Conservation (phyloP, 345 rosid species). For the Populus ilicifolia region DNA sequence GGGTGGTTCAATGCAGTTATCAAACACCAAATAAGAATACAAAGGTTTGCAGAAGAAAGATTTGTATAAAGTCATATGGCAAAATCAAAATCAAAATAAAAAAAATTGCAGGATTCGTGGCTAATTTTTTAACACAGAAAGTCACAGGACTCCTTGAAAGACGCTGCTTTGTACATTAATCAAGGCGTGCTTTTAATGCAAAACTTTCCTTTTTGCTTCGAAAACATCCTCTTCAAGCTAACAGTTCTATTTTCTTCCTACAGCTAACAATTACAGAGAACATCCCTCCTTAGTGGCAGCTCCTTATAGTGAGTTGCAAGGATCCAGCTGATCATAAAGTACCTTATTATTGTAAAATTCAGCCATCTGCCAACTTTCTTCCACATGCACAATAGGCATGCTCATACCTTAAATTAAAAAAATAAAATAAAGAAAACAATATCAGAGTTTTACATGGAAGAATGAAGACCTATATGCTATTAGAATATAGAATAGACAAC, state of each 20-base stretch:
- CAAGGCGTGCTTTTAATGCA: too few relatives aligned
- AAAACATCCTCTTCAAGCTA: not conserved
- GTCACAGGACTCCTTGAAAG: too few relatives aligned
- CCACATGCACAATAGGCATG: conserved; percentile 96
- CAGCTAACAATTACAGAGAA: not conserved
- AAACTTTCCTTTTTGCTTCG: not conserved
- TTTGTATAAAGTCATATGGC: not conserved
- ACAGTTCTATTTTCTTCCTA: conserved; percentile 3
- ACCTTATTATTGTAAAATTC: conserved; percentile 99
- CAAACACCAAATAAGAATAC: not conserved
- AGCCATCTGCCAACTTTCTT: conserved; percentile 99
- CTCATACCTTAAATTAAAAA: conserved; percentile 68
- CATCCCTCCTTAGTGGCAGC: not conserved
- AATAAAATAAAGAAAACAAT: conserved; percentile 9
- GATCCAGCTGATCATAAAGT: conserved; percentile 8
- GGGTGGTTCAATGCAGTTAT: not conserved
- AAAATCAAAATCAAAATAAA: not conserved
- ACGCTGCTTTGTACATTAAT: too few relatives aligned
- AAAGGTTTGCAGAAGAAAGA: not conserved
- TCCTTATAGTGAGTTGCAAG: not conserved
- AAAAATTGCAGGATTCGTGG: not conserved
- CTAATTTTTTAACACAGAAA: not conserved
- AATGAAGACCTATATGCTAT: not conserved
- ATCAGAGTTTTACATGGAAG: not conserved
- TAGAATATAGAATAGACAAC: not conserved